A percentile compares a stretch with the other conserved stretches of the same genome.
phyloP scores from a whole-genome alignment of 2,329 filamentous ascomycete species.

The Cytospora schulzeri region DNA sequence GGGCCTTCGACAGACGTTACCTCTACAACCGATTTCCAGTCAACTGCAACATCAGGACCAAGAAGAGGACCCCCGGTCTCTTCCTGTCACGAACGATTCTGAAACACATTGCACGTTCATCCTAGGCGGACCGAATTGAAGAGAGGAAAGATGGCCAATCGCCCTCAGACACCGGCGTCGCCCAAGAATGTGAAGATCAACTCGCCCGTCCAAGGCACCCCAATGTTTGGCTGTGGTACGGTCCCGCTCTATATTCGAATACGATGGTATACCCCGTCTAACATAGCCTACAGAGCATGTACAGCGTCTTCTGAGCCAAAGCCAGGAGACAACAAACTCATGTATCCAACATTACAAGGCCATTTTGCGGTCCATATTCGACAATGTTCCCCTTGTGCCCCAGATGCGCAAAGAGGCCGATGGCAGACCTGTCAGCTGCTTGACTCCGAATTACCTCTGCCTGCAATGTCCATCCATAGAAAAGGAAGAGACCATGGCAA shows the following conservation, averaged over 20 bases:
- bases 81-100: not conserved
- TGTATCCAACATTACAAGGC: conserved; percentile 73
- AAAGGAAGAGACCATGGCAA: conserved; percentile 64
- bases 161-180: conserved; percentile 53
- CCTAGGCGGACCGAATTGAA: not conserved
- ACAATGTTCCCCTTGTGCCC: conserved; percentile 63
- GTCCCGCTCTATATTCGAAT: conserved; percentile 27
- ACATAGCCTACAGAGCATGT: conserved; percentile 63
- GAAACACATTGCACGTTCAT: not conserved
- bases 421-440: conserved; percentile 53
- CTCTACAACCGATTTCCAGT: not conserved
- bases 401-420: conserved; percentile 65
- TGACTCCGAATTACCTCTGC: conserved; percentile 72
- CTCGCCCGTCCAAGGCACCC: conserved; percentile 58
- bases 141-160: conserved; percentile 44
- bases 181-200: conserved; percentile 63
- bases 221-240: conserved; percentile 67
- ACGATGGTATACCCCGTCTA: conserved; percentile 32
- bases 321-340: conserved; percentile 65
- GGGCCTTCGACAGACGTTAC: conserved; percentile 9
- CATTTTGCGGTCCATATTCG: conserved; percentile 70
- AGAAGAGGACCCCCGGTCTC: not conserved
- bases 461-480: conserved; percentile 73
- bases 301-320: conserved; percentile 64
- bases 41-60: not conserved